Percentiles rank a stretch among this genome's conserved stretches.
These are phyloP conservation scores for Umbelopsis sp. DNA, from an alignment of 371 early-diverging fungal species.

Conservation along the genomic window DNA sequence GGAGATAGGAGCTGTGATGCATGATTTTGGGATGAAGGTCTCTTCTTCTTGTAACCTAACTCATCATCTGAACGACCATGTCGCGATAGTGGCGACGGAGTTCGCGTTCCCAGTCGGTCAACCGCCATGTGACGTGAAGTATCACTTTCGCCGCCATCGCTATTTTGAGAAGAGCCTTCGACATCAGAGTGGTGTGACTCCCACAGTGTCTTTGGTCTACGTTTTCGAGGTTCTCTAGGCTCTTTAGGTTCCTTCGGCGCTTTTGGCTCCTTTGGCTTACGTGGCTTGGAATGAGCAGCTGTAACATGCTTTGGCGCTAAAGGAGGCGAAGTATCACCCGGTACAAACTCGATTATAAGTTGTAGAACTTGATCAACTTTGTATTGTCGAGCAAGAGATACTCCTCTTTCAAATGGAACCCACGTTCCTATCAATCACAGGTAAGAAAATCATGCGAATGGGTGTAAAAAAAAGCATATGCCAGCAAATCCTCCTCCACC, in stretches of 20 bases:
- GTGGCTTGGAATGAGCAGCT: slow-evolving; percentile 36
- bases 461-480: not conserved
- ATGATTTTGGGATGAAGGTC: slow-evolving; percentile 13
- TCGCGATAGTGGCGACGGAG: slow-evolving; percentile 14
- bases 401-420: slow-evolving; percentile 87
- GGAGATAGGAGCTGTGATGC: not conserved
- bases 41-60: not conserved
- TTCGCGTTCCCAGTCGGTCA: slow-evolving; percentile 17
- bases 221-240: slow-evolving; percentile 35
- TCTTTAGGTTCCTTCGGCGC: no score
- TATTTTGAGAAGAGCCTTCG: slow-evolving; percentile 27
- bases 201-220: slow-evolving; percentile 29
- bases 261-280: slow-evolving; percentile 23
- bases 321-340: slow-evolving; percentile 45
- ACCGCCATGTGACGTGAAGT: slow-evolving; percentile 7
- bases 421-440: slow-evolving; percentile 51
- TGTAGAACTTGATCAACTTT: slow-evolving; percentile 43
- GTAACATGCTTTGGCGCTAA: slow-evolving; percentile 58
- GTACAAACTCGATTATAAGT: slow-evolving; percentile 44
- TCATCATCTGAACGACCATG: slow-evolving; percentile 15
- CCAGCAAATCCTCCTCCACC: slow-evolving; percentile 20
- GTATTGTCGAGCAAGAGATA: slow-evolving; percentile 63
- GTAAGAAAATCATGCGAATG: not conserved
- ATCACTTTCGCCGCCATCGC: slow-evolving; percentile 23
- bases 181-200: slow-evolving; percentile 27